Conservation (phyloP, 768 basidiomycete species). For the Coprinopsis strossmayeri region DNA sequence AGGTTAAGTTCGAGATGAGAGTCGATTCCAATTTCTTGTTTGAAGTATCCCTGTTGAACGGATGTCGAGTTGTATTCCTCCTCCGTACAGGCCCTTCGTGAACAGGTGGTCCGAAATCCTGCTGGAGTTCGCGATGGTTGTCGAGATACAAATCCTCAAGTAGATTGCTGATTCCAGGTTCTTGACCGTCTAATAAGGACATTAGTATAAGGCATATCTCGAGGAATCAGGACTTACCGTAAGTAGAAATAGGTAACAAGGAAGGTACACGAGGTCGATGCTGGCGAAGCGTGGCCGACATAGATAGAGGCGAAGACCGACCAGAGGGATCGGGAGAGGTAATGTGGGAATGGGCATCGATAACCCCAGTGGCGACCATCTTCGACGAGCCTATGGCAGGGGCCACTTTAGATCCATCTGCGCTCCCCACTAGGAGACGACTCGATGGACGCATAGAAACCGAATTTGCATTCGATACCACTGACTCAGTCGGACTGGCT, state of each 20-base stretch:
- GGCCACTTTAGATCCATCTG: constrained; percentile 79
- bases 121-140: constrained; percentile 75
- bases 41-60: constrained; percentile 57
- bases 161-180: constrained; percentile 82
- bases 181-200: constrained; percentile 65
- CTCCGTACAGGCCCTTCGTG: constrained; percentile 77
- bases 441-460: constrained; percentile 50
- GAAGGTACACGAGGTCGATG: constrained; percentile 44
- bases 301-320: constrained; percentile 67
- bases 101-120: constrained; percentile 88
- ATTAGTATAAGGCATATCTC: constrained; percentile 3
- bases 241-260: constrained; percentile 58
- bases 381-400: constrained; percentile 86
- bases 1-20: constrained; percentile 77
- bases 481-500: constrained; percentile 77
- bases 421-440: constrained; percentile 62
- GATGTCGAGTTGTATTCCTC: constrained; percentile 65
- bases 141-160: constrained; percentile 89
- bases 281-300: constrained; percentile 48
- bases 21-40: constrained; percentile 64
- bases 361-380: constrained; percentile 72
- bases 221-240: constrained; percentile 41
- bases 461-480: constrained; percentile 66
- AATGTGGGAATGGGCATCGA: constrained; percentile 71
- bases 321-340: constrained; percentile 70